phyloP scores from a whole-genome alignment of 2,329 filamentous ascomycete species.

The Diaporthe ampelina region DNA sequence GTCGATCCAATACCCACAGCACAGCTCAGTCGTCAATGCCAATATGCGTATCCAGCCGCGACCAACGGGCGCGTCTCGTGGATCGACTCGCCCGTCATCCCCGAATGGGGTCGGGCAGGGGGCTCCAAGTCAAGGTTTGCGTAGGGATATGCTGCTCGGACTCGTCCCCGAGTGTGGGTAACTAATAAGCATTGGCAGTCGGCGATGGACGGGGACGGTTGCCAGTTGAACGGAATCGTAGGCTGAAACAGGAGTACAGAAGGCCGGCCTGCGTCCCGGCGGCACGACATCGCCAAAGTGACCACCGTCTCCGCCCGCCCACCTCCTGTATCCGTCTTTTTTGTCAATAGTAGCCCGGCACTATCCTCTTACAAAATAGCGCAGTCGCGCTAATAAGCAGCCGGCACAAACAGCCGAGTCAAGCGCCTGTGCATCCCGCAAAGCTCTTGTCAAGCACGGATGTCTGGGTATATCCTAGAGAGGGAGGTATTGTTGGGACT shows the following conservation, averaged over 20 bases:
- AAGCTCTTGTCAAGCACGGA: constrained; percentile 1
- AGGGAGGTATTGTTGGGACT: neutral
- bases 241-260: constrained; percentile 20
- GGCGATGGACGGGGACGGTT: neutral
- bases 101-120: neutral
- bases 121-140: neutral
- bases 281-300: neutral
- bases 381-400: constrained; percentile 13
- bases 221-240: constrained; percentile 12
- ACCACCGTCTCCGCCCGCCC: neutral
- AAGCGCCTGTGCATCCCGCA: neutral
- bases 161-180: constrained; percentile 22
- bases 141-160: constrained; percentile 15
- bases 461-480: neutral
- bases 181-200: neutral
- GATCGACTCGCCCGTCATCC: neutral
- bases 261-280: constrained; percentile 9
- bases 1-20: neutral
- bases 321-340: neutral
- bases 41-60: neutral
- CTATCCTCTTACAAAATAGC: constrained; percentile 14
- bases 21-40: neutral
- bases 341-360: constrained; percentile 15
- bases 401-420: constrained; percentile 5
- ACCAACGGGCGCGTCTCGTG: neutral